A percentile compares a stretch with the other conserved stretches of the same genome.
Evolutionary conservation across 2,329 filamentous ascomycete species (phyloP).

Genomic region (Claviceps lovelessii): DNA sequence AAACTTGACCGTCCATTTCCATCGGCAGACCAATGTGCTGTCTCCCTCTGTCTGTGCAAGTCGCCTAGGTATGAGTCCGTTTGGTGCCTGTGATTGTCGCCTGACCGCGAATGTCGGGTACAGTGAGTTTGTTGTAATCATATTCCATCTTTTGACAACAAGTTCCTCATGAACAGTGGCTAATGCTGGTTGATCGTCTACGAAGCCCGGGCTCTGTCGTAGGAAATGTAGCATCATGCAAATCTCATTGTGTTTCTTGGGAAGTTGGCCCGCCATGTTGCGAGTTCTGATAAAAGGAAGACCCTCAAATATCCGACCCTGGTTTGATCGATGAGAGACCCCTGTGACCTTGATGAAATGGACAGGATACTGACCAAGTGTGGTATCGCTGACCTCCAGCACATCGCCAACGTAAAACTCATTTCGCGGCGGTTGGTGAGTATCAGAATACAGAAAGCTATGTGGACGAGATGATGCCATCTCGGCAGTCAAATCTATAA

Average conservation of each 20-base stretch:
- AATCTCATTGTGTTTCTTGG: conserved; percentile 28
- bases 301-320: conserved; percentile 22
- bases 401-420: conserved; percentile 13
- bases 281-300: conserved; percentile 22
- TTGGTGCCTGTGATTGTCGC: conserved; percentile 1
- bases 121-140: conserved; percentile 41
- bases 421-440: background rate
- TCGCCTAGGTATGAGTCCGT: conserved; percentile 11
- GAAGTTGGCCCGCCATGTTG: conserved; percentile 22
- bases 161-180: conserved; percentile 26
- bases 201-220: conserved; percentile 18
- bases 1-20: conserved; percentile 23
- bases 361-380: conserved; percentile 13
- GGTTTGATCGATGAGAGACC: conserved; percentile 20
- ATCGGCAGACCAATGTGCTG: conserved; percentile 34
- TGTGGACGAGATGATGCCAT: background rate
- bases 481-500: background rate
- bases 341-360: conserved; percentile 28
- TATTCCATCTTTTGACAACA: conserved; percentile 25
- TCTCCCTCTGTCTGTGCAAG: background rate
- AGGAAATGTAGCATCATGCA: conserved; percentile 24
- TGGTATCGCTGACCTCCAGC: conserved; percentile 14
- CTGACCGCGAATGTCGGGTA: conserved; percentile 26
- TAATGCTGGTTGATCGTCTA: conserved; percentile 20
- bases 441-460: background rate